A percentile compares a stretch with the other conserved stretches of the same genome.
Evolutionary conservation across 495 filamentous ascomycete species (phyloP).

Genomic region (Penicillium herquei): DNA sequence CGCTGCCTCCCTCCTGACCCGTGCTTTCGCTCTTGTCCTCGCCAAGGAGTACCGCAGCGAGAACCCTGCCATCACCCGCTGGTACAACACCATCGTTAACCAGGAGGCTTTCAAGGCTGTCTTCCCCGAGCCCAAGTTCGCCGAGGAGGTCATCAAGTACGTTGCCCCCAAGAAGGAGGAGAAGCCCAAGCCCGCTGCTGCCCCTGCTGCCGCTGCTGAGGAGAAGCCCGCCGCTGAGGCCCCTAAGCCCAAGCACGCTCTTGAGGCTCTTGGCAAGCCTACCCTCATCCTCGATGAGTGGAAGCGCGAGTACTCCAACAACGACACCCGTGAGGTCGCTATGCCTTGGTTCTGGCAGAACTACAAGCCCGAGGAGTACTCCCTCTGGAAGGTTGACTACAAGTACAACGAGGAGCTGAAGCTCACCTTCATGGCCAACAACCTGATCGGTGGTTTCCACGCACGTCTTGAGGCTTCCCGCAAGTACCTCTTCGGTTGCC

Average conservation of each 20-base stretch:
- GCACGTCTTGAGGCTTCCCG: slow-evolving; percentile 93
- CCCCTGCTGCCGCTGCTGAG: slow-evolving; percentile 57
- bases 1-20: slow-evolving; percentile 62
- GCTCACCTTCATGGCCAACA: slow-evolving; percentile 95
- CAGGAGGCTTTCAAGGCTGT: slow-evolving; percentile 85
- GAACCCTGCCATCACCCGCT: slow-evolving; percentile 83
- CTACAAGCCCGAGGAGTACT: slow-evolving; percentile 88
- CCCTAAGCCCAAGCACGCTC: slow-evolving; percentile 94
- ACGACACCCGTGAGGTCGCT: slow-evolving; percentile 76
- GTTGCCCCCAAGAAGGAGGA: slow-evolving; percentile 86
- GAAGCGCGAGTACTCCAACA: slow-evolving; percentile 99
- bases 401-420: slow-evolving; percentile 99
- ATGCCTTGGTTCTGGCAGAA: slow-evolving; percentile 99
- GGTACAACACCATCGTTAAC: slow-evolving; percentile 92
- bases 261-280: slow-evolving; percentile 79
- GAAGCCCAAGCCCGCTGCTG: slow-evolving; percentile 60
- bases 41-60: slow-evolving; percentile 50
- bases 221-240: slow-evolving; percentile 65
- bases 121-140: slow-evolving; percentile 66
- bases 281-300: slow-evolving; percentile 87
- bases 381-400: slow-evolving; percentile 87
- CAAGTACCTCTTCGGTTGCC: slow-evolving; percentile 96
- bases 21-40: slow-evolving; percentile 28
- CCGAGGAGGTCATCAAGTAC: slow-evolving; percentile 86
- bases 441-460: slow-evolving; percentile 96